phyloP scores from a whole-genome alignment of 2,329 filamentous ascomycete species.

The Penicillium verrucosum region DNA sequence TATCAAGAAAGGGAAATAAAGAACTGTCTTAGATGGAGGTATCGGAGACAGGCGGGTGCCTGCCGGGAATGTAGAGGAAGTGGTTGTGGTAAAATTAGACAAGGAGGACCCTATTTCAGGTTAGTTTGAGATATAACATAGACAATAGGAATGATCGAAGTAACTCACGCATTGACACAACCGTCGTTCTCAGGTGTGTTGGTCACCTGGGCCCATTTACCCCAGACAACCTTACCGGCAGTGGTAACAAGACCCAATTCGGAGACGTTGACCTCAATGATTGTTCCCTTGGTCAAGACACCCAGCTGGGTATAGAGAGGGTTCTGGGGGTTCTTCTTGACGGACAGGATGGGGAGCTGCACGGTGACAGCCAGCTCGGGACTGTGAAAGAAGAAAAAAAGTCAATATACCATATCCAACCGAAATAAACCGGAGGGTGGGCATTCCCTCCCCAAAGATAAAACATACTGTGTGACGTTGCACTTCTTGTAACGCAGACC shows the following conservation, averaged over 20 bases:
- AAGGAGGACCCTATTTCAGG: slow-evolving; percentile 18
- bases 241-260: slow-evolving; percentile 90
- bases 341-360: slow-evolving; percentile 73
- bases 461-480: slow-evolving; percentile 55
- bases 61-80: slow-evolving; percentile 14
- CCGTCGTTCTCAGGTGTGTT: slow-evolving; percentile 21
- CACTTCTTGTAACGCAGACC: slow-evolving; percentile 77
- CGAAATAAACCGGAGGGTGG: slow-evolving; percentile 5
- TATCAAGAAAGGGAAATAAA: slow-evolving; percentile 18
- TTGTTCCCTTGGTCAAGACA: slow-evolving; percentile 79
- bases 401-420: slow-evolving; percentile 10
- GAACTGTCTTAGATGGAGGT: slow-evolving; percentile 21
- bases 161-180: slow-evolving; percentile 19
- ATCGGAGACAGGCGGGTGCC: slow-evolving; percentile 20
- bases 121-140: background rate
- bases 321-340: slow-evolving; percentile 85
- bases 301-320: slow-evolving; percentile 90
- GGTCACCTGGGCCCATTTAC: slow-evolving; percentile 71
- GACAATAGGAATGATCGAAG: background rate
- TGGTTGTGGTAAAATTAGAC: slow-evolving; percentile 18
- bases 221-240: slow-evolving; percentile 91
- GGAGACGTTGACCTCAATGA: slow-evolving; percentile 87
- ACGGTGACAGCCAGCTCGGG: slow-evolving; percentile 83
- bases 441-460: background rate
- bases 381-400: slow-evolving; percentile 15